Base-by-base conservation (phyloP, 116 monocot genomes). In the Papilionanthe hybrid region DNA sequence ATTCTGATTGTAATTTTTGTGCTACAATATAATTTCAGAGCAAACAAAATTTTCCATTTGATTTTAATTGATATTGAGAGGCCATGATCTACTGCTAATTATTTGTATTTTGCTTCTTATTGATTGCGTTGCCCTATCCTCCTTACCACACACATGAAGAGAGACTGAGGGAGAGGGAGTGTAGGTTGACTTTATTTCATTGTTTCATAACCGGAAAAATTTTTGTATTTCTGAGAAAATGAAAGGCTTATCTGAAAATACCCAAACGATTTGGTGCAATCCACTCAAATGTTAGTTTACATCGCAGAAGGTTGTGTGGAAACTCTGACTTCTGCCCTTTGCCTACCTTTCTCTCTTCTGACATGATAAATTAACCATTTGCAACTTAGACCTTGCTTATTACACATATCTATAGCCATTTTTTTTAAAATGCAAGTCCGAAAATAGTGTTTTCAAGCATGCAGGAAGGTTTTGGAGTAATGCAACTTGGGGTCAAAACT, bases 381-480 rank as follows among this genome's bases (percentile, higher is more conserved):
- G 29, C 42, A 2, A 17, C 20, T 57, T 57, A 11, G 56, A 22
- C 32, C 11, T 60, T 41, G 12, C 15, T 81, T 55, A 23, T 29
- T 65, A 47, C n/a, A 37, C 37, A 68, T 6, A 28, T 45, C 7
- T 23, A 78, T n/a, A 45, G 5, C 20, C 45, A 44, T 45, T 43
- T 45, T 43, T 65, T 23, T 42, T 60, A 4, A 13, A 9, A 20
- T 85, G 23, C 22, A 17, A 56, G 42, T 17, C 43, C 17, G 37
- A 75, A 79, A 63, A 11, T 80, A 75, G 44, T 66, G 53, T 32
- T 82, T 22, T 80, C 32, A 28, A 82, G 79, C 65, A 47, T 86
- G 79, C 83, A 87, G 85, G 85, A 81, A 75, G 65, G 37, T 77
- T 85, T 37, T 78, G 76, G 66, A 50, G 55, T 57, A 55, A 55